Base-by-base conservation (phyloP, 1,284 basidiomycete genomes). In the Sporisorium exsertum region DNA sequence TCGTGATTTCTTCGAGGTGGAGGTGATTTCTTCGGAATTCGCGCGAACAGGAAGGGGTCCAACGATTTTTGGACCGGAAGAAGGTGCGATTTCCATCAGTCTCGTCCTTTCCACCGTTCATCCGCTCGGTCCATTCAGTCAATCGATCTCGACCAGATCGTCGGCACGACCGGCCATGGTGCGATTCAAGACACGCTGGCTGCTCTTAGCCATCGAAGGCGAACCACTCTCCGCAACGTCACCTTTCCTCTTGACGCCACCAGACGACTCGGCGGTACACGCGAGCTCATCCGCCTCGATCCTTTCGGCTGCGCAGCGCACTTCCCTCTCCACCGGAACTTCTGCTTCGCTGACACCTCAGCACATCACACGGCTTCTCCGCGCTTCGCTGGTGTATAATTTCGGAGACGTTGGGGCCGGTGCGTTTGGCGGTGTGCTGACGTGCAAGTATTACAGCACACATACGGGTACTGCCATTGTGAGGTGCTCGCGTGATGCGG, bases 121-220 rank as follows among this genome's bases (percentile, higher is more conserved):
- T n/a, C n/a, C n/a, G n/a, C n/a, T n/a, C n/a, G n/a, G 26, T 49
- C 47, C 29, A 6, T 35, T 13, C 8, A 35, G 35, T 35, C 35
- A 40, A 5, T 5, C 37, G 16, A 18, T 18, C 16, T n/a, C 47
- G 5, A 29, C 15, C 27, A 32, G 29, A 50, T 2, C 15, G 32
- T n/a, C 47, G 29, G 12, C 15, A 49, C 29, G 16, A 18, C 27
- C 26, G 29, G 32, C 16, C 16, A 77, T 77, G 75, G 75, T 77
- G 24, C 75, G 75, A n/a, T 73, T 77, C 64, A 77, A 78, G 58
- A 75, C 69, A 8, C 72, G 77, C 24, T 78, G 77, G 77, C 72
- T 78, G 9, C 63, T 78, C 2, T 55, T 78, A 1, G 66, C 72
- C 22, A 58, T 78, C 26, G 72, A 74, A 29, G 65, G 64, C 49